Percentiles rank a stretch among this genome's conserved stretches.
Conservation (phyloP, 78 protist genomes). For the Blattamonas nauphoetae region DNA sequence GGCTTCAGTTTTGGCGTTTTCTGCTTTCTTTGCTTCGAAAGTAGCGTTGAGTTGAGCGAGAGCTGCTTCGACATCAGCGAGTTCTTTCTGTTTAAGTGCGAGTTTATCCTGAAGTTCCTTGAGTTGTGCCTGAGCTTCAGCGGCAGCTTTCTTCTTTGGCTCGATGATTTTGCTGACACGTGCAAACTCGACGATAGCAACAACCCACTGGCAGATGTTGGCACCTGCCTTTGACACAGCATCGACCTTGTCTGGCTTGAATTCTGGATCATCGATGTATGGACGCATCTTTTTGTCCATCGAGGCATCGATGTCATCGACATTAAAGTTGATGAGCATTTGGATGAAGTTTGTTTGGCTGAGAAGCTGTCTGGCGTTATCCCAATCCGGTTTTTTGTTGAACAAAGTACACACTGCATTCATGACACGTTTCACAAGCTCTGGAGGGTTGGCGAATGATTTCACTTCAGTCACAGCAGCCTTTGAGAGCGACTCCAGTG, state of each 20-base stretch:
- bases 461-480: background rate
- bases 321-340: background rate
- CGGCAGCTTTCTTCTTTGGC: background rate
- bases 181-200: slow-evolving; percentile 52
- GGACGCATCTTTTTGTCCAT: background rate
- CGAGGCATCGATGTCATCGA: background rate
- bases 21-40: slow-evolving; percentile 28
- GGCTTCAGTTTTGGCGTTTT: background rate
- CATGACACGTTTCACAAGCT: slow-evolving; percentile 23
- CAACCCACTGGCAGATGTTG: slow-evolving; percentile 74
- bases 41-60: slow-evolving; percentile 26
- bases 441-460: slow-evolving; percentile 28
- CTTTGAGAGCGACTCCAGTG: slow-evolving; percentile 12
- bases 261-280: slow-evolving; percentile 40
- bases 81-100: slow-evolving; percentile 30
- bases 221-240: slow-evolving; percentile 52
- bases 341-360: slow-evolving; percentile 3
- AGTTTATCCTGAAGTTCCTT: slow-evolving; percentile 19
- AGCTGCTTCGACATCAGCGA: slow-evolving; percentile 19
- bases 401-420: slow-evolving; percentile 22
- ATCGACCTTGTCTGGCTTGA: slow-evolving; percentile 50
- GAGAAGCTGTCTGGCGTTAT: slow-evolving; percentile 1
- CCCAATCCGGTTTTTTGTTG: slow-evolving; percentile 31
- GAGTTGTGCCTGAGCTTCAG: slow-evolving; percentile 13
- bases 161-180: slow-evolving; percentile 37